Conservation (phyloP, 768 basidiomycete genomes). For the Lactarius trivialis region DNA sequence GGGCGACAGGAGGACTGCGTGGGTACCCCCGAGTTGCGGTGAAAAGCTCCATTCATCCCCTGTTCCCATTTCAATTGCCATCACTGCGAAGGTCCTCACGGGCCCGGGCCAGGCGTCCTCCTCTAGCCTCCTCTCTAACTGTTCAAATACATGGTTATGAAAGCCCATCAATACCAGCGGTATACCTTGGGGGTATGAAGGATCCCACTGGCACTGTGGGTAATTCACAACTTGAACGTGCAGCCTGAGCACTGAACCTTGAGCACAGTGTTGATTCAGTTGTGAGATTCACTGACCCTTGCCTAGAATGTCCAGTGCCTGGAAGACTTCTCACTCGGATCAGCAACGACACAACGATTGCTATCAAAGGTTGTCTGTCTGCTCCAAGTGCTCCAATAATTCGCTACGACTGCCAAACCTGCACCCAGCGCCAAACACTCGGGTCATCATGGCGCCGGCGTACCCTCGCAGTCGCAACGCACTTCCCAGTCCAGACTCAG, state of each 20-base stretch:
- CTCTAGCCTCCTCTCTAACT: neutral
- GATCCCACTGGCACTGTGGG: too few species aligned
- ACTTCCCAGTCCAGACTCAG: neutral
- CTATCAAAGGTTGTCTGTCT: neutral
- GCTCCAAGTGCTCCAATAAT: too few species aligned
- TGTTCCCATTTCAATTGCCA: neutral
- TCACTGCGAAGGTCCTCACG: slow-evolving; percentile 11
- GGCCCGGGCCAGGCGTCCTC: neutral
- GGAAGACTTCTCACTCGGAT: neutral
- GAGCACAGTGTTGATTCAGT: too few species aligned
- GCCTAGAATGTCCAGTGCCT: neutral
- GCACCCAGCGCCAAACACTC: neutral
- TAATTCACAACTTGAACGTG: too few species aligned
- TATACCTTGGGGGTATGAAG: neutral
- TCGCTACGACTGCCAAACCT: too few species aligned
- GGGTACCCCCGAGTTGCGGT: neutral
- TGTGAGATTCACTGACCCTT: too few species aligned
- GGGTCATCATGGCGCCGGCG: neutral
- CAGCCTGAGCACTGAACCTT: too few species aligned
- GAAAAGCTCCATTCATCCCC: neutral
- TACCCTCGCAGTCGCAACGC: slow-evolving; percentile 21
- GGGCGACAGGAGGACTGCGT: neutral
- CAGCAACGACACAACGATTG: neutral
- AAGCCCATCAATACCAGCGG: neutral
- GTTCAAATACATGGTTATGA: neutral